Evolutionary conservation across 2,329 filamentous ascomycete species (phyloP).

Genomic region (Decorospora gaudefroyi): DNA sequence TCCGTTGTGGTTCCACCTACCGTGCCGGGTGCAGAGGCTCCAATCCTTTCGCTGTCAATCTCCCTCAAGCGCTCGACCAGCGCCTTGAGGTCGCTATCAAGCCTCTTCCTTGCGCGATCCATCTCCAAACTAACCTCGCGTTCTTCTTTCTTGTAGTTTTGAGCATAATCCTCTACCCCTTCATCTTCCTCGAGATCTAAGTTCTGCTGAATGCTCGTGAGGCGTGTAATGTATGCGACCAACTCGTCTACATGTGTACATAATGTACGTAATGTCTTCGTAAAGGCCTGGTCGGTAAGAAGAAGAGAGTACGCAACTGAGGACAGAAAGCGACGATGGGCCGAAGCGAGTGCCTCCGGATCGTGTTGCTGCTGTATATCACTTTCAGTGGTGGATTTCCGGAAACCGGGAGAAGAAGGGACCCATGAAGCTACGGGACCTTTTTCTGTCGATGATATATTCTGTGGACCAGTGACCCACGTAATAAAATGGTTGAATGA

Average conservation of each 20-base stretch:
- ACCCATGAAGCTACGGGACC: conserved; percentile 10
- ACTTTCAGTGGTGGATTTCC: conserved; percentile 6
- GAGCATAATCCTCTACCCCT: conserved; percentile 66
- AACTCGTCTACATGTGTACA: conserved; percentile 80
- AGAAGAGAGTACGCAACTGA: conserved; percentile 69
- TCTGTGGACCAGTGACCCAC: conserved; percentile 63
- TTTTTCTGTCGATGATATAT: conserved; percentile 4
- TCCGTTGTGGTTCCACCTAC: conserved; percentile 19
- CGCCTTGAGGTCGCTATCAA: conserved; percentile 69
- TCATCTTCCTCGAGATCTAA: conserved; percentile 82
- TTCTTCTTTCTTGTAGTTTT: conserved; percentile 69
- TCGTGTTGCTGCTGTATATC: conserved; percentile 61
- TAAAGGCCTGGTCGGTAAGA: conserved; percentile 66
- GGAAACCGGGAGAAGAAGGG: conserved; percentile 8
- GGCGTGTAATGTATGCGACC: conserved; percentile 72
- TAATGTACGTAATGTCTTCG: conserved; percentile 66
- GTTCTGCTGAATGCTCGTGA: conserved; percentile 75
- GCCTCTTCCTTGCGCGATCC: conserved; percentile 63
- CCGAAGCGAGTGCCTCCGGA: conserved; percentile 79
- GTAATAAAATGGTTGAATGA: conserved; percentile 78
- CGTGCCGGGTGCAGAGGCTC: conserved; percentile 26
- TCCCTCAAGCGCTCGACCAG: conserved; percentile 61
- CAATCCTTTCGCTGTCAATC: conserved; percentile 61
- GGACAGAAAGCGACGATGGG: conserved; percentile 76
- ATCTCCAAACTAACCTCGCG: conserved; percentile 67